Conservation (phyloP, 2,329 filamentous ascomycete genomes). For the Diaporthe longicolla region DNA sequence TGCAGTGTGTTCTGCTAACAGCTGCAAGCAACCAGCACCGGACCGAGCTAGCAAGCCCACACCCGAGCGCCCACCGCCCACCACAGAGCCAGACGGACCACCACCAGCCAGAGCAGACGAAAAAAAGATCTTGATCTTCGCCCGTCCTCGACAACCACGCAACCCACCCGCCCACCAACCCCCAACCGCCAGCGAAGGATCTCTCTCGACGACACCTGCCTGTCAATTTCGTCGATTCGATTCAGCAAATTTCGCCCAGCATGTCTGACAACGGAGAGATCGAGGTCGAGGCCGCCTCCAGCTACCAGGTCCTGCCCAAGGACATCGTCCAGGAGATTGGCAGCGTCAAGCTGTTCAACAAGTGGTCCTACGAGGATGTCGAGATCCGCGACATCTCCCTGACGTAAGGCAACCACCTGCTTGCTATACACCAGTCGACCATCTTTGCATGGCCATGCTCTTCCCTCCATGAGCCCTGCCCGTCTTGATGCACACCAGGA, state of each 20-base stretch:
- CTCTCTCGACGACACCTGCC: slow-evolving; percentile 38
- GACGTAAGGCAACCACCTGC: slow-evolving; percentile 78
- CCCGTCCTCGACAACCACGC: slow-evolving; percentile 38
- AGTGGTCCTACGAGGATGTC: slow-evolving; percentile 98
- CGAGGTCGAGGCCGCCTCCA: slow-evolving; percentile 85
- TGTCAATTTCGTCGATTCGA: slow-evolving; percentile 39
- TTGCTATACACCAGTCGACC: slow-evolving; percentile 8
- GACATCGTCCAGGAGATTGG: slow-evolving; percentile 91
- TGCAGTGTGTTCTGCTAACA: slow-evolving; percentile 4
- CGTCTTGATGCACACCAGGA: slow-evolving; percentile 26
- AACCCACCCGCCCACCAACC: slow-evolving; percentile 36
- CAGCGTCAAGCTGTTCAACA: slow-evolving; percentile 97
- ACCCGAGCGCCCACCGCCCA: slow-evolving; percentile 2
- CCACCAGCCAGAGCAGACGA: slow-evolving; percentile 31
- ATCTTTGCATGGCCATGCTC: slow-evolving; percentile 51
- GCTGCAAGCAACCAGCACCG: slow-evolving; percentile 13
- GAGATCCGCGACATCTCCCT: slow-evolving; percentile 99
- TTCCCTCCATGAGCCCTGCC: slow-evolving; percentile 40
- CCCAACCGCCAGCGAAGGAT: slow-evolving; percentile 27
- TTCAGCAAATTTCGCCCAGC: slow-evolving; percentile 59
- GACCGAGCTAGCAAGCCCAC: slow-evolving; percentile 31
- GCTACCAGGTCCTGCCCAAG: slow-evolving; percentile 90
- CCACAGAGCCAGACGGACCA: slow-evolving; percentile 21
- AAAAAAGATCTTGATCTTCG: slow-evolving; percentile 41
- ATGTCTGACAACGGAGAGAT: slow-evolving; percentile 98